Evolutionary conservation across 2,329 filamentous ascomycete genomes (phyloP).

Genomic region (Penicillium verrucosum): DNA sequence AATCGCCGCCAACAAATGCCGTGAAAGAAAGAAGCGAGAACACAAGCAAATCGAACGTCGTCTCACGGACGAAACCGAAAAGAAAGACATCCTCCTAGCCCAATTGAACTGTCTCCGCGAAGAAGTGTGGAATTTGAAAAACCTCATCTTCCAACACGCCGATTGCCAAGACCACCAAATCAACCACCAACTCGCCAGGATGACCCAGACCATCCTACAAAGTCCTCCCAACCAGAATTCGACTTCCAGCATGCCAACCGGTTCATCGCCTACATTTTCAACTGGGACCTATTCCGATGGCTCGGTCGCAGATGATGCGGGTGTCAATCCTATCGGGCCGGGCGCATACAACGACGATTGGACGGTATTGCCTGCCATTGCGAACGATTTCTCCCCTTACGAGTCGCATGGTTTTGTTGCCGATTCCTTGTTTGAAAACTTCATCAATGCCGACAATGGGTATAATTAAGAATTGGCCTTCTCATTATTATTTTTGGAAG

Average conservation of each 20-base stretch:
- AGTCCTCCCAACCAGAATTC: background rate
- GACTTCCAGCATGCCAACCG: background rate
- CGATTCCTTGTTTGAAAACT: conserved; percentile 8
- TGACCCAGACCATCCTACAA: conserved; percentile 12
- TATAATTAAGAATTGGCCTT: background rate
- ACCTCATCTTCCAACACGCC: conserved; percentile 21
- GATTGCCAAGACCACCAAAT: conserved; percentile 19
- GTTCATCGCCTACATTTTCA: conserved; percentile 12
- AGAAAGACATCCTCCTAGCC: conserved; percentile 16
- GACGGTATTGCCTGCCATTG: background rate
- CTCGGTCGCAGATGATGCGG: conserved; percentile 5
- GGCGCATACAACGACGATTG: background rate
- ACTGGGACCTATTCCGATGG: conserved; percentile 14
- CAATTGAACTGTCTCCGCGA: conserved; percentile 17
- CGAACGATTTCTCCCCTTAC: background rate
- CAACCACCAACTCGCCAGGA: conserved; percentile 17
- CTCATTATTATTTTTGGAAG: background rate
- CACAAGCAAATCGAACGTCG: conserved; percentile 17
- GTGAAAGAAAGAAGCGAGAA: conserved; percentile 21
- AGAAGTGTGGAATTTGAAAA: conserved; percentile 22
- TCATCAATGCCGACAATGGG: conserved; percentile 3
- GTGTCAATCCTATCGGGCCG: background rate
- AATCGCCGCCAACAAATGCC: conserved; percentile 24
- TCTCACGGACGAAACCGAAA: conserved; percentile 16
- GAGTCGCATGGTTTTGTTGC: background rate